Base-by-base conservation (phyloP, 1,139 yeast genomes). In the Suhomyces anneliseae region DNA sequence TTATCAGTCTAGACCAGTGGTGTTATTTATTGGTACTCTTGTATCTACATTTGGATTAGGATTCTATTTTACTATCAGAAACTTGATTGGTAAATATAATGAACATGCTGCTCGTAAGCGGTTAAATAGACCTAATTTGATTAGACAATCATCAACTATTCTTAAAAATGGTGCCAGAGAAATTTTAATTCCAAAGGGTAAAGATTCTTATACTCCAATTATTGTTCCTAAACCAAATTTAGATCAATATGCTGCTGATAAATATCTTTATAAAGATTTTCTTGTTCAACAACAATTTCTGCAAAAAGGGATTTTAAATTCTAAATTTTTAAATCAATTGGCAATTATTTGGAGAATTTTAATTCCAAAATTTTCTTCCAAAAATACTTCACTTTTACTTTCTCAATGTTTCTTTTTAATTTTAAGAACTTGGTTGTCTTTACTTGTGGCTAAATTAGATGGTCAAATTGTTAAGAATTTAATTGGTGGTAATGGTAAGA, bases 401-500 rank as follows among this genome's bases (percentile, higher is more conserved):
- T 74, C 90, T 7, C 97, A 92, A 60, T 83, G 95, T 46, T 74
- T 83, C 53, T 88, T 90, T 59, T 74, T 92, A 46, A 74, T 89
- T 31, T 74, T 90, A 54, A 77, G 98, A 66, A 92, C 98, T 0
- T 92, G 93, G 87, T 74, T 92, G 49, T 87, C 95, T 31, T 74
- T 92, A 49, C 70, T 90, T 49, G 90, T 92, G 39, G 96, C 98
- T 5, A 86, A 87, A 61, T 73, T 92, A 44, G 97, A 92, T 66
- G 97, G 97, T 60, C 93, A 88, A 62, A 87, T 92, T 45, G 97
- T 90, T 40, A 85, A 89, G 62, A 95, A 90, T 64, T 79, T 92
- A 62, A 90, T 92, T 58, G 87, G 92, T 33, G 92, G 90, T 12
- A 83, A 87, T 56, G 90, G 93, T 7, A 79, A 74, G 54, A 85